Evolutionary conservation across 208 protist species (phyloP), one percentile per base, ranked within the genome.

Genomic region (Trypanosoma caninum): DNA sequence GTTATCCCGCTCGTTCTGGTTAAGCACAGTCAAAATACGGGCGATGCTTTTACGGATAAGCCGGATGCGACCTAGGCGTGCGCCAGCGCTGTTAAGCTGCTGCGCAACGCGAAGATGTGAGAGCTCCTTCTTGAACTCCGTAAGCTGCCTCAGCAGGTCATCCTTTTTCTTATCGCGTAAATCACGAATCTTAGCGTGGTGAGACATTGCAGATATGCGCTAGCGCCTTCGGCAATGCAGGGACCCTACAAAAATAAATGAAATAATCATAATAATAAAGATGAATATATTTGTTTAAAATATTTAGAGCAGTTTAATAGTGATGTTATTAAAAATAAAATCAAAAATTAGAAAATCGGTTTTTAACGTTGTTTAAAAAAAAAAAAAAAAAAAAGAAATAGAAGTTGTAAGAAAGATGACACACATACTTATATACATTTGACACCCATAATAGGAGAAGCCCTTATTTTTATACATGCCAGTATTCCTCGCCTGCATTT

Each of bases 91-190:
- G 52, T 86, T 85, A 28, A 97, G 93, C 72, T 98, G 96, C 91
- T 99, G 94, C 51, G 92, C 91, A 8, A 98, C 96, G 66, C 96
- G 93, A 46, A 99, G 89, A 74, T 95, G 71, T n/a, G 91, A 89
- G 46, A 99, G 95, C 89, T 99, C 97, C 70, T 93, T 97, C 89
- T 99, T 99, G 70, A 97, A 92, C 62, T 98, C 88, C 10, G 89
- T 87, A 42, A 99, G 93, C 91, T 98, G 89, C 80, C 96, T 97
- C 59, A 96, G 34, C 55, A 99, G 91, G 25, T 99, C 97, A 44
- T 97, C 97, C 87, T 98, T 98, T 78, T 57, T 86, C 89, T 98
- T 97, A 35, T 77, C 85, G 57, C 97, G 93, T 50, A 99, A 83
- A 40, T 94, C 87, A 73, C 88, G 89, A 61, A 91, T 77, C 75